Conservation (phyloP, 2,329 filamentous ascomycete species). For the Trichoderma oligosporum region DNA sequence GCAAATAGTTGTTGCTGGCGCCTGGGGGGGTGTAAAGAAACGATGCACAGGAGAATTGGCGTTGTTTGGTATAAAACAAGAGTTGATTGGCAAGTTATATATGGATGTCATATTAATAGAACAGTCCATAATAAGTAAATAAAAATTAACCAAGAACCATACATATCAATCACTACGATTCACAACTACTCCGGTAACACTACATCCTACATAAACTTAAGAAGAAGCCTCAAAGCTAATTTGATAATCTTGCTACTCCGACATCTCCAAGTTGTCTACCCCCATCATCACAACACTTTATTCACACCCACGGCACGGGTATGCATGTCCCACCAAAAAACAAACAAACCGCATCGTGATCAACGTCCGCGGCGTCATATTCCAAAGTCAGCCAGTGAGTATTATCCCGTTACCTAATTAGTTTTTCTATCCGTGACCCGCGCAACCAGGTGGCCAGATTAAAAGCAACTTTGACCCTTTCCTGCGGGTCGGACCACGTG, state of each 20-base stretch:
- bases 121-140: neutral
- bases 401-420: neutral
- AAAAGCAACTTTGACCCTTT: no score
- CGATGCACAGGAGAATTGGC: neutral
- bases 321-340: no score
- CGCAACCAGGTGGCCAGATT: neutral
- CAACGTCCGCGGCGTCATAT: no score
- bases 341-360: no score
- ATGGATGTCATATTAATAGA: neutral
- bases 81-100: constrained; percentile 4
- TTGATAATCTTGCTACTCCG: no score
- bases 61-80: neutral
- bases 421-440: neutral
- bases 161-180: neutral
- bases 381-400: no score
- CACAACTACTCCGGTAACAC: no score
- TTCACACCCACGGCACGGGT: no score
- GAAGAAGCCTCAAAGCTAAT: no score
- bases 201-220: no score
- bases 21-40: constrained; percentile 7
- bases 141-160: neutral
- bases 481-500: neutral
- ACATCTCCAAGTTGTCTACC: no score
- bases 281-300: no score
- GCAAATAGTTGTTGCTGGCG: constrained; percentile 3